Base-by-base conservation (phyloP, 2,329 filamentous ascomycete genomes). In the Beauveria varroae region DNA sequence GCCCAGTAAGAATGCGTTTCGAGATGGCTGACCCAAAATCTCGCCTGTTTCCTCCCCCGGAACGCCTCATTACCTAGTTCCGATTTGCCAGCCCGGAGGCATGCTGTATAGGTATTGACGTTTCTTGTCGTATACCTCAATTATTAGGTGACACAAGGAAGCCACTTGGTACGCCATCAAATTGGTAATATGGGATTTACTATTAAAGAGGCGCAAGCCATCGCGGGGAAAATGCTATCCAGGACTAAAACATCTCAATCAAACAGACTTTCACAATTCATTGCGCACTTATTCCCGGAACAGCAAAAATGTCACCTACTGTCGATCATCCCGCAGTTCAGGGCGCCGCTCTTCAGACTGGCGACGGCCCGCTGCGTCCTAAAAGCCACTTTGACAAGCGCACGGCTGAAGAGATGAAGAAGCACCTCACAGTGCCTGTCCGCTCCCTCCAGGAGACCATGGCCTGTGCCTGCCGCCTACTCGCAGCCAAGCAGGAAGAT, bases 361-460 rank as follows among this genome's bases (percentile, higher is more conserved):
- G 47, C 20, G 47, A 26, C 20, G 47, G 57, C 49, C 49, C 47
- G 18, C 43, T 61, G 26, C 51, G 58, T n/a, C 44, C 58, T 30
- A 61, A 61, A 30, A 34, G 52, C n/a, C 51, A 61, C 43, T 61
- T 61, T 47, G 58, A 61, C 18, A 34, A 61, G 43, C 58, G 58
- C 18, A 30, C 58, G n/a, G 37, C 58, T 8, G 40, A 61, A 24
- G 58, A 61, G 51, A 61, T 61, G 58, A 28, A 54, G 40, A 55
- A 55, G n/a, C 58, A 61, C 51, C 51, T 61, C 20, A 18, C 8
- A 8, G 40, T 61, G 34, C 49, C 58, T 14, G 34, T 20, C 12
- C 49, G 58, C 28, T 44, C 58, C 22, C 40, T 61, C 40, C 50
- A 54, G 40, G 30, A 61, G 43, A 61, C 58, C 40, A 34, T 61